Evolutionary conservation across 73 alveolate genomes (phyloP).

Genomic region (Paramecium tetraurelia): DNA sequence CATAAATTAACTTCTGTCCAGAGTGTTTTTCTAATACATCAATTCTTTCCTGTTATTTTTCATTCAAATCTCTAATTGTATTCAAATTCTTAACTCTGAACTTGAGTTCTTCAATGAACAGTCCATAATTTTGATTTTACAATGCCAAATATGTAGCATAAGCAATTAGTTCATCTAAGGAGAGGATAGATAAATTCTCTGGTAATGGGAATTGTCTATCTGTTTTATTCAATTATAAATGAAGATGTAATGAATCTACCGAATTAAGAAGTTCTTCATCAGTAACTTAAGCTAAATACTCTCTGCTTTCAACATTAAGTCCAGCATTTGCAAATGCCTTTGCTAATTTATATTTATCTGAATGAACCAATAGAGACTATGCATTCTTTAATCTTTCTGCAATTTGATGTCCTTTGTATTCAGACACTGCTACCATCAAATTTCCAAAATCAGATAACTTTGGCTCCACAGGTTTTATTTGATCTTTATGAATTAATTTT

Average conservation of each 20-base stretch:
- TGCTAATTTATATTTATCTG: neutral
- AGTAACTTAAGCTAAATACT: neutral
- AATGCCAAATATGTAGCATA: neutral
- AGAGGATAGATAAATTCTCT: neutral
- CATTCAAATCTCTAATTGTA: neutral
- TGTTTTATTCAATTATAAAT: neutral
- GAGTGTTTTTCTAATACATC: neutral
- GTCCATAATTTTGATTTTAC: neutral
- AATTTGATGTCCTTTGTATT: neutral
- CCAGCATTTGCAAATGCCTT: conserved; percentile 14
- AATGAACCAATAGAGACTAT: neutral
- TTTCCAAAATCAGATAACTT: neutral
- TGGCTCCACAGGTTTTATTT: neutral
- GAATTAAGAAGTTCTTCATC: neutral
- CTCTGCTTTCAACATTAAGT: neutral
- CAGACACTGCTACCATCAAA: neutral
- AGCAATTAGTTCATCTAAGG: neutral
- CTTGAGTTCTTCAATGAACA: neutral
- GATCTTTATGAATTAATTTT: neutral
- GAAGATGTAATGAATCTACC: neutral
- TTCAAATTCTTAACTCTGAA: neutral
- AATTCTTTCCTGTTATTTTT: neutral
- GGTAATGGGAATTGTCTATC: neutral
- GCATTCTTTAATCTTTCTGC: neutral
- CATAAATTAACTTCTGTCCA: neutral